Evolutionary conservation across 164 flowering plant genomes (phyloP).

Genomic region (Berberis vulgaris): DNA sequence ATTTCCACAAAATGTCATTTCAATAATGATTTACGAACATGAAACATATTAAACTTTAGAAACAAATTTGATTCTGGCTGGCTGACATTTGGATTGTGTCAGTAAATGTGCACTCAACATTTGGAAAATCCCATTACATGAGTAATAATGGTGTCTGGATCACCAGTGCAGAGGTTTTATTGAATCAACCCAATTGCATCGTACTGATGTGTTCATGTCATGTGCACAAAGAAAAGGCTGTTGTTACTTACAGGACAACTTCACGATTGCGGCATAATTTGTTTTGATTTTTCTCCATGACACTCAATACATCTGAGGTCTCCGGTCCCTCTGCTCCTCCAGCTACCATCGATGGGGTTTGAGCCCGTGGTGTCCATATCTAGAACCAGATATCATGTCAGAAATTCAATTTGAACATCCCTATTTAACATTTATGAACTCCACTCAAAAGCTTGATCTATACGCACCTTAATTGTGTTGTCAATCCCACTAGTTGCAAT

Average conservation of each 20-base stretch:
- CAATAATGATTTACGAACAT: too few species aligned
- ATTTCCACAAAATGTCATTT: too few species aligned
- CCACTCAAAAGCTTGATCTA: background rate
- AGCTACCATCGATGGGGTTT: conserved; percentile 66
- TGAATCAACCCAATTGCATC: too few species aligned
- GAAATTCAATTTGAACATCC: conserved; percentile 2
- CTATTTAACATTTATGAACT: background rate
- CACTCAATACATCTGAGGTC: conserved; percentile 51
- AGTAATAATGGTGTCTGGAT: too few species aligned
- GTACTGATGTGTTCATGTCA: background rate
- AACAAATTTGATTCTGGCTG: too few species aligned
- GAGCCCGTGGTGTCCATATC: conserved; percentile 85
- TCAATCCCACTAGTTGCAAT: conserved; percentile 98
- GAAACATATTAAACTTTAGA: too few species aligned
- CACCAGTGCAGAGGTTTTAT: too few species aligned
- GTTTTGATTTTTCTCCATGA: conserved; percentile 73
- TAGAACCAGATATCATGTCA: conserved; percentile 18
- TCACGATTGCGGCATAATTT: conserved; percentile 57
- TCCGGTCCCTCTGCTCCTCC: conserved; percentile 76
- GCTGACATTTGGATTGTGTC: too few species aligned
- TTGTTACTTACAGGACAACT: conserved; percentile 45
- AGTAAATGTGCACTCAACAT: too few species aligned
- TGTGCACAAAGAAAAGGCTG: background rate
- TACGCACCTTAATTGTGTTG: conserved; percentile 72
- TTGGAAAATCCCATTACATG: too few species aligned